Conservation (phyloP, 495 filamentous ascomycete genomes). For the Alectoria sarmentosa region DNA sequence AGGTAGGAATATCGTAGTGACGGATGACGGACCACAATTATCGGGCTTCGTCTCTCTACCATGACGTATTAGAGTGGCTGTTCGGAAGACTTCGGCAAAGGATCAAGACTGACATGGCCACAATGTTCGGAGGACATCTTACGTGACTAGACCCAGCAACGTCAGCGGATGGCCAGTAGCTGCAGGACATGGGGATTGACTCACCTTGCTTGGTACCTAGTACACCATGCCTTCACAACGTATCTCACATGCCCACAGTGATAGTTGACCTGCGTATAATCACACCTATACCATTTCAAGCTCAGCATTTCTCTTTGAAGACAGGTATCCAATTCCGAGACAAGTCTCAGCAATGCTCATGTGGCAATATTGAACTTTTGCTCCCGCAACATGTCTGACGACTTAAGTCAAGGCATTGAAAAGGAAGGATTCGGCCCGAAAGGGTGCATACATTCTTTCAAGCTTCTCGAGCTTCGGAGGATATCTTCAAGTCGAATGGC, state of each 20-base stretch:
- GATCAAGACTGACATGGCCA: constrained; percentile 36
- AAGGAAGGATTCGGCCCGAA: background rate
- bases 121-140: constrained; percentile 42
- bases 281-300: constrained; percentile 39
- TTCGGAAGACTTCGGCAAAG: background rate
- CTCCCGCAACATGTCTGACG: background rate
- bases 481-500: constrained; percentile 1
- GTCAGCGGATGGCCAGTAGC: constrained; percentile 1
- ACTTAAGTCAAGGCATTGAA: background rate
- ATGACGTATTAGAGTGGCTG: constrained; percentile 4
- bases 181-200: constrained; percentile 22
- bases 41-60: constrained; percentile 37
- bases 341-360: background rate
- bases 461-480: background rate
- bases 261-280: constrained; percentile 47
- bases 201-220: constrained; percentile 39
- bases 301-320: background rate
- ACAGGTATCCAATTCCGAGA: background rate
- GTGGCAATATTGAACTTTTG: background rate
- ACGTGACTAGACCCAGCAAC: constrained; percentile 21
- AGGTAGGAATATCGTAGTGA: constrained; percentile 1
- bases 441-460: constrained; percentile 4
- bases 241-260: constrained; percentile 44
- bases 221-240: constrained; percentile 47
- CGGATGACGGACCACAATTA: constrained; percentile 34